Conservation (phyloP, 1,284 basidiomycete genomes). For the Meira miltonrushii region DNA sequence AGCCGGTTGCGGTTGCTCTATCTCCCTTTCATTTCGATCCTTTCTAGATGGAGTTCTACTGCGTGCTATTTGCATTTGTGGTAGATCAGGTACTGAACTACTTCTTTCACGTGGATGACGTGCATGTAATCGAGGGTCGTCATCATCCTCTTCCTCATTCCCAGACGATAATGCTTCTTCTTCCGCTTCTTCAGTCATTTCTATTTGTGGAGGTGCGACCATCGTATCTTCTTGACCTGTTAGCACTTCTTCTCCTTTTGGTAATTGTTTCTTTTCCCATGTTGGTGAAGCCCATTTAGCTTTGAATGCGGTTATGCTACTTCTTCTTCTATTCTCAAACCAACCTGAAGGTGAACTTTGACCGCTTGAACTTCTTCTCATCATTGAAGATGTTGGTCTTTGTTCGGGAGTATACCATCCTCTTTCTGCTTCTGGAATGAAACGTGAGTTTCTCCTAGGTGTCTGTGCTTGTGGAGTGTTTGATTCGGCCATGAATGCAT, state of each 20-base stretch:
- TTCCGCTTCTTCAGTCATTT: background rate
- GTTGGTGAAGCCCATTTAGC: background rate
- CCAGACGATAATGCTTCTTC: background rate
- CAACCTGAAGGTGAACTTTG: background rate
- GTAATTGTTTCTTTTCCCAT: background rate
- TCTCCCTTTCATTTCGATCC: too few species aligned
- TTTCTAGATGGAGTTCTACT: too few species aligned
- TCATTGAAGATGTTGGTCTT: background rate
- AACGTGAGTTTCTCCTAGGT: background rate
- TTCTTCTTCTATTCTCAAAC: constrained; percentile 1
- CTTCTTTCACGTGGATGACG: too few species aligned
- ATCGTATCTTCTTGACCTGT: background rate
- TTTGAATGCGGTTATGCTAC: background rate
- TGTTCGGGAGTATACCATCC: background rate
- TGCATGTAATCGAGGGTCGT: background rate
- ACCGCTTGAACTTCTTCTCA: background rate
- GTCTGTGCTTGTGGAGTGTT: background rate
- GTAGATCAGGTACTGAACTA: too few species aligned
- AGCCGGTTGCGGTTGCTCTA: too few species aligned
- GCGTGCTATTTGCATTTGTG: too few species aligned
- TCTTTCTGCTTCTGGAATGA: constrained; percentile 6
- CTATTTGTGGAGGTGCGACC: background rate
- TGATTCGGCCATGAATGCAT: background rate
- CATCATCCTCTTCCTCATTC: background rate
- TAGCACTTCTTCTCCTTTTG: background rate